Evolutionary conservation across 2,329 filamentous ascomycete genomes (phyloP), one percentile per base, ranked within the genome.

Genomic region (Cyanodermella asteris): DNA sequence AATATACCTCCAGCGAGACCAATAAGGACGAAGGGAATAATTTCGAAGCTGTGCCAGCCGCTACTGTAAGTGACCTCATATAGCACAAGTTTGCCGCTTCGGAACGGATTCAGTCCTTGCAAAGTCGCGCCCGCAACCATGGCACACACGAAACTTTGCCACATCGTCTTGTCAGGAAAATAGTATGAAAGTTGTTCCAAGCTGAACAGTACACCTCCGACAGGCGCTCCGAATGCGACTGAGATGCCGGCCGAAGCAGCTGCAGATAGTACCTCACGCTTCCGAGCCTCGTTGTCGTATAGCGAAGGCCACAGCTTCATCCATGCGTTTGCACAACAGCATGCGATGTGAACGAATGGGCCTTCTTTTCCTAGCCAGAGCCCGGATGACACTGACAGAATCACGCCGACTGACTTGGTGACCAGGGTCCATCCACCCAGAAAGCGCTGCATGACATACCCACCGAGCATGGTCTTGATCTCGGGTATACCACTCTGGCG

Each of bases 81-180:
- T 27, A 94, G 56, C 22, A 94, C 87, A 26, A 94, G 72, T 47
- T 97, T 90, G 27, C 84, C 87, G 2, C 82, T 91, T 26, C 87
- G 68, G 45, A 94, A 93, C 4, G 87, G 87, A 44, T 97, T 87
- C 32, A 91, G 65, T 5, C 78, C 78, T 47, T 94, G 84, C 4
- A 97, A 59, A 9, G 81, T 80, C 18, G 94, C 78, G 11, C 87
- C 84, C 10, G 82, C 87, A n/a, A 91, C 78, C 82, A 94, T 94
- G 44, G 87, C 87, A 40, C 87, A 94, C 20, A 97, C 87, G 42
- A 97, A 97, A 40, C 81, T 91, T 46, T 93, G 87, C 87, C 87
- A 97, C 87, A 97, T 94, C 7, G 87, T 94, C 50, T 94, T 94
- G 50, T 94, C 84, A 0, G 87, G 84, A 38, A 94, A 94, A 48